Conservation (phyloP, 768 basidiomycete species). For the Macrolepiota albuminosa region DNA sequence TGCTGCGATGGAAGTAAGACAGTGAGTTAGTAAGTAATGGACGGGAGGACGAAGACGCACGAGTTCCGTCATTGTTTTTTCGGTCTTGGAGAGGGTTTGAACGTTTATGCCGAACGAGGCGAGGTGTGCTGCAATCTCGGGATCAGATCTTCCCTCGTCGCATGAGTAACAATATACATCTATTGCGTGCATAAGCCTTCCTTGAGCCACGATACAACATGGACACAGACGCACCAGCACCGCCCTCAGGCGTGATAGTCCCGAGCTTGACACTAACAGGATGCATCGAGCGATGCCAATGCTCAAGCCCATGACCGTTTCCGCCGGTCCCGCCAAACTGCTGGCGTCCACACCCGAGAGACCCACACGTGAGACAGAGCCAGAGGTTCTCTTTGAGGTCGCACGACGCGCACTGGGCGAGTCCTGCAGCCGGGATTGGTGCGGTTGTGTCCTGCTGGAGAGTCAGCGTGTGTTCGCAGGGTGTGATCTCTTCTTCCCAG, state of each 20-base stretch:
- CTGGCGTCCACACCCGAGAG: conserved; percentile 82
- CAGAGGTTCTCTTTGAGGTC: conserved; percentile 89
- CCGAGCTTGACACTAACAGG: conserved; percentile 89
- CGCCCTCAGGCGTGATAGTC: conserved; percentile 93
- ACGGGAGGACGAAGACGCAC: conserved; percentile 34
- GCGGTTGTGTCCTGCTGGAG: conserved; percentile 40
- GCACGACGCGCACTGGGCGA: conserved; percentile 79
- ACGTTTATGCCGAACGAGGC: conserved; percentile 86
- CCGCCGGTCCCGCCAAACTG: conserved; percentile 81
- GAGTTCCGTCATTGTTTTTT: conserved; percentile 95
- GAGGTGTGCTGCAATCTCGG: conserved; percentile 69
- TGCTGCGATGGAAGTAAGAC: conserved; percentile 45
- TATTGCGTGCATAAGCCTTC: conserved; percentile 18
- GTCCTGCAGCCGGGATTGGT: conserved; percentile 53
- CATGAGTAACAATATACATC: conserved; percentile 95
- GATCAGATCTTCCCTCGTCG: conserved; percentile 78
- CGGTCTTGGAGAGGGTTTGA: conserved; percentile 77
- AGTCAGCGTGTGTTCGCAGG: conserved; percentile 76
- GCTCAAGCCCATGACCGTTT: conserved; percentile 84
- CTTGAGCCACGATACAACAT: not conserved
- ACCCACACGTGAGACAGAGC: conserved; percentile 91
- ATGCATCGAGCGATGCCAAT: conserved; percentile 71
- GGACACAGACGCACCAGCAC: conserved; percentile 55
- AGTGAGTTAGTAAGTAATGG: not conserved
- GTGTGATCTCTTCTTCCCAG: conserved; percentile 81